Conservation (phyloP, 2,329 filamentous ascomycete species). For the Exophiala alcalophila region DNA sequence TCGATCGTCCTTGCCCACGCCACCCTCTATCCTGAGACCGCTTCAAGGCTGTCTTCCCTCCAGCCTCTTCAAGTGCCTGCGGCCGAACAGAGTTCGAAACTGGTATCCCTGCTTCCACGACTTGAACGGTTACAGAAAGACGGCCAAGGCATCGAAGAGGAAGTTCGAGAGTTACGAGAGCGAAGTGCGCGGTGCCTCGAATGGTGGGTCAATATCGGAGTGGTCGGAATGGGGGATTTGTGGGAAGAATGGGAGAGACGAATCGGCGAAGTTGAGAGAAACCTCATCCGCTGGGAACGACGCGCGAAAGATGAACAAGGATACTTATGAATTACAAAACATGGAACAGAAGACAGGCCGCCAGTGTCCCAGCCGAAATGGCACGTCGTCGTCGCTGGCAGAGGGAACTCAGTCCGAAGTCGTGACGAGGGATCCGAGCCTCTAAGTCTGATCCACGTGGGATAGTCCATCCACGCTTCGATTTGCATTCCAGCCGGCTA, state of each 20-base stretch:
- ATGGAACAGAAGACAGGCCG: constrained; percentile 12
- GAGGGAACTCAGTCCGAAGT: too few relatives aligned
- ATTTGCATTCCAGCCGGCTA: too few relatives aligned
- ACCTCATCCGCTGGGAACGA: constrained; percentile 60
- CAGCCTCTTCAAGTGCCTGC: constrained; percentile 48
- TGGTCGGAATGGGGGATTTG: constrained; percentile 65
- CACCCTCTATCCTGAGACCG: constrained; percentile 46
- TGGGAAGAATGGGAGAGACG: constrained; percentile 71
- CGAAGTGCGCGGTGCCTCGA: constrained; percentile 54
- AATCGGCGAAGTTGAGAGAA: constrained; percentile 63
- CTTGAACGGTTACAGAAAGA: constrained; percentile 37
- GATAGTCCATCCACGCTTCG: too few relatives aligned
- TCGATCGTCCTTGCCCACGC: constrained; percentile 44
- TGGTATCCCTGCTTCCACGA: constrained; percentile 44
- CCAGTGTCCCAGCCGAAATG: too few relatives aligned
- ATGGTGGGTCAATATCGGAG: constrained; percentile 69
- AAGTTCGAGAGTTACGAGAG: constrained; percentile 42
- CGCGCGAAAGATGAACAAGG: constrained; percentile 49
- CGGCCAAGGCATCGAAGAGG: constrained; percentile 40
- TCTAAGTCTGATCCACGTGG: too few relatives aligned
- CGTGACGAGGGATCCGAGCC: too few relatives aligned
- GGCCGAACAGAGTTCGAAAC: constrained; percentile 40
- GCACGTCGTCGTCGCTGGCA: too few relatives aligned
- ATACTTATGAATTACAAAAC: constrained; percentile 32
- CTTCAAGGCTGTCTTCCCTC: constrained; percentile 48